Percentiles rank a stretch among this genome's conserved stretches.
phyloP scores from a whole-genome alignment of 768 basidiomycete species.

The Holtermanniella nyarrowii region DNA sequence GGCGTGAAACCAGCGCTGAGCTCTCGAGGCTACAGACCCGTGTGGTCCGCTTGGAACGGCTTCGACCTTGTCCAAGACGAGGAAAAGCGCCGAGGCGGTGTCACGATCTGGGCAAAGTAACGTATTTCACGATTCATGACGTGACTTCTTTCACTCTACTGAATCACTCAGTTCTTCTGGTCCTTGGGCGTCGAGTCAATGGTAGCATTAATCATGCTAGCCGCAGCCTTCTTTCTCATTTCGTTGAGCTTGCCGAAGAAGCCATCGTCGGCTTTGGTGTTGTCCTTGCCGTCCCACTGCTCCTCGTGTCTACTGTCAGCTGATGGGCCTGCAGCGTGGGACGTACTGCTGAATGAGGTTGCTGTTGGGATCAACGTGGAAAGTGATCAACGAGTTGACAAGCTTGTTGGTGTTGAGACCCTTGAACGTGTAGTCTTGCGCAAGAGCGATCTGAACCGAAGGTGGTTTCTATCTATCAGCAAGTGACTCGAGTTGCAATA shows the following conservation, averaged over 20 bases:
- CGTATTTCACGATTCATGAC: too few species aligned
- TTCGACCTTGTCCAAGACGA: conserved; percentile 59
- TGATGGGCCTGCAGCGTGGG: neutral
- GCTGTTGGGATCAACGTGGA: conserved; percentile 28
- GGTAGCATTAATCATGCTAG: conserved; percentile 20
- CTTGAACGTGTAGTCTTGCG: conserved; percentile 32
- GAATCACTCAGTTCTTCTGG: conserved; percentile 28
- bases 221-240: conserved; percentile 32
- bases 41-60: conserved; percentile 55
- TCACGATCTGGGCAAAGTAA: conserved; percentile 60
- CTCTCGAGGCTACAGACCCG: conserved; percentile 54
- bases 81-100: conserved; percentile 55
- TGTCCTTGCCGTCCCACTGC: conserved; percentile 36
- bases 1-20: conserved; percentile 46
- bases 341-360: conserved; percentile 32
- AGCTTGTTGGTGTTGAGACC: conserved; percentile 19
- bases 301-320: conserved; percentile 19
- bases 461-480: conserved; percentile 24
- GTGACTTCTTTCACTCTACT: too few species aligned
- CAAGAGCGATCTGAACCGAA: conserved; percentile 31
- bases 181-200: conserved; percentile 28
- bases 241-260: conserved; percentile 38
- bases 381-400: conserved; percentile 31
- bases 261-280: conserved; percentile 30
- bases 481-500: neutral